A percentile compares a stretch with the other conserved stretches of the same genome.
Conservation (phyloP, 345 rosid species). For the Erodium maritimum region DNA sequence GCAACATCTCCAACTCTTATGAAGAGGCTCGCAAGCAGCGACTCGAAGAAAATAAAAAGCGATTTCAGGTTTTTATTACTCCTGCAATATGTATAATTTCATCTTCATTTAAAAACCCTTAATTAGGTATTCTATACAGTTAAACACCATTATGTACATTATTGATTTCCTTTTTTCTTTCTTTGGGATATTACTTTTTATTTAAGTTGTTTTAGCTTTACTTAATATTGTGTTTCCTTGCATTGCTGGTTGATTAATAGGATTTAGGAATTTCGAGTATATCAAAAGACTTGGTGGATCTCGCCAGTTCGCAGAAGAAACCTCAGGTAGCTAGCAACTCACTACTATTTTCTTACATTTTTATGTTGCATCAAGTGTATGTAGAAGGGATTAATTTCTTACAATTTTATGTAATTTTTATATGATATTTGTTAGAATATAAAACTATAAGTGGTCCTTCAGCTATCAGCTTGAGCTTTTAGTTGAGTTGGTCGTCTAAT, state of each 20-base stretch:
- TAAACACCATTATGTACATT: background rate
- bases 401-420: too few species aligned
- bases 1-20: slow-evolving; percentile 9
- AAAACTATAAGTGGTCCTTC: too few species aligned
- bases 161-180: too few species aligned
- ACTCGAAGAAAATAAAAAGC: slow-evolving; percentile 31
- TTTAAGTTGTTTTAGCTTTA: background rate
- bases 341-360: too few species aligned
- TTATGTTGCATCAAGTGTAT: too few species aligned
- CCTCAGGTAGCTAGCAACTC: slow-evolving; percentile 9
- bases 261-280: slow-evolving; percentile 26
- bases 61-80: slow-evolving; percentile 25
- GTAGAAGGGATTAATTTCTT: too few species aligned
- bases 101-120: background rate
- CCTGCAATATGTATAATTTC: too few species aligned
- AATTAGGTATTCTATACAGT: background rate
- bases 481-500: too few species aligned
- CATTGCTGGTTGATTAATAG: slow-evolving; percentile 9
- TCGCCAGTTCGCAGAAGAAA: slow-evolving; percentile 12
- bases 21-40: slow-evolving; percentile 40
- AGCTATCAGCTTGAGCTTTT: too few species aligned
- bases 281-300: slow-evolving; percentile 12
- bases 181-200: too few species aligned
- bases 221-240: background rate
- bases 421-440: too few species aligned